A percentile compares a stretch with the other conserved stretches of the same genome.
These are phyloP conservation scores for Lupinus albus DNA, from an alignment of 306 rosid genomes.

Conservation along the genomic window DNA sequence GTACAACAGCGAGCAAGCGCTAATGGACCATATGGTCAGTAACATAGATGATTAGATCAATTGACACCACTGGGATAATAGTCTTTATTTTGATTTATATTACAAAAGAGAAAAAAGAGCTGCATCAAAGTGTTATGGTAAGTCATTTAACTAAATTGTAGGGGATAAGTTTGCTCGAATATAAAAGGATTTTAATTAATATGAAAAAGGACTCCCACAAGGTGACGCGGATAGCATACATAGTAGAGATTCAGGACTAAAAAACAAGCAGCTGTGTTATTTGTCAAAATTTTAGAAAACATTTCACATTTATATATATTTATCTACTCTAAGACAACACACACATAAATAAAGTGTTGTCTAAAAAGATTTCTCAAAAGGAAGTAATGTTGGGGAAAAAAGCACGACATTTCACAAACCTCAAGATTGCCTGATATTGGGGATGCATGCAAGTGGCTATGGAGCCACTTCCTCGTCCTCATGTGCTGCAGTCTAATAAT, in stretches of 20 bases:
- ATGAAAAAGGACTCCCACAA: neutral
- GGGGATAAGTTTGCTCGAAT: constrained; percentile 1
- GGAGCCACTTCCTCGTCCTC: constrained; percentile 98
- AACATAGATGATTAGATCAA: too few species aligned
- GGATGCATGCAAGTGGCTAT: constrained; percentile 94
- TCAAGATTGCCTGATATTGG: constrained; percentile 93
- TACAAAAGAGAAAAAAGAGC: too few species aligned
- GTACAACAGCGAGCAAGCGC: neutral
- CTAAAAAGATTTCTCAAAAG: neutral
- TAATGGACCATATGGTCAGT: too few species aligned
- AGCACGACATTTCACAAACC: constrained; percentile 41
- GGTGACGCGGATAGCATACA: neutral
- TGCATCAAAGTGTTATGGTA: too few species aligned
- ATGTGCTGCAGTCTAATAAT: constrained; percentile 89
- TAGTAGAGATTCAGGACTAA: neutral
- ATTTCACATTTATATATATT: too few species aligned
- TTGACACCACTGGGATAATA: too few species aligned
- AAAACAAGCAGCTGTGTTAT: neutral
- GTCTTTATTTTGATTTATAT: too few species aligned
- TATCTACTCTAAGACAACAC: too few species aligned
- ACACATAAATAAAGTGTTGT: too few species aligned
- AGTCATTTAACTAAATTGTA: neutral
- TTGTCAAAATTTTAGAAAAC: neutral
- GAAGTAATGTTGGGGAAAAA: too few species aligned
- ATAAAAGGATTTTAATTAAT: neutral